These are phyloP conservation scores for Colletotrichum viniferum DNA, from an alignment of 2,329 filamentous ascomycete species.

Conservation along the genomic window DNA sequence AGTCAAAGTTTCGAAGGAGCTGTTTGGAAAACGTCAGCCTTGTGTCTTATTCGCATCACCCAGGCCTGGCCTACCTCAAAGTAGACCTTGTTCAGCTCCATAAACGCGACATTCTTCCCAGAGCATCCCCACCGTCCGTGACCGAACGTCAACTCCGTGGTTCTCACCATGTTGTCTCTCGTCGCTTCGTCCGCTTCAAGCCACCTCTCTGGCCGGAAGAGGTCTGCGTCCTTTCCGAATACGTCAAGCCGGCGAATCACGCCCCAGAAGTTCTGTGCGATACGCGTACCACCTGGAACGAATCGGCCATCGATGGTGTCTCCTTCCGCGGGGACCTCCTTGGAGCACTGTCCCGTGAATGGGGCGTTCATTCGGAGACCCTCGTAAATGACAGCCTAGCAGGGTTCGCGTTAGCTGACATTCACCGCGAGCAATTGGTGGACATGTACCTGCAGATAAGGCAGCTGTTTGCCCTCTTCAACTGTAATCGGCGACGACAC, in stretches of 20 bases:
- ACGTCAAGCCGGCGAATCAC: conserved; percentile 40
- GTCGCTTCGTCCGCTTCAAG: conserved; percentile 36
- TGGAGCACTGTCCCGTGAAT: conserved; percentile 29
- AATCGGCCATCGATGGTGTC: conserved; percentile 28
- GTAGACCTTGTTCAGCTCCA: conserved; percentile 48
- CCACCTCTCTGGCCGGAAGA: conserved; percentile 55
- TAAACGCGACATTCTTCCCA: conserved; percentile 44
- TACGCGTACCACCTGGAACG: conserved; percentile 33
- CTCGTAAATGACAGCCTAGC: conserved; percentile 47
- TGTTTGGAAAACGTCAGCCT: not conserved
- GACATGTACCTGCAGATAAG: conserved; percentile 45
- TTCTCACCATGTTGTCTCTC: conserved; percentile 25
- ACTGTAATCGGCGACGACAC: conserved; percentile 32
- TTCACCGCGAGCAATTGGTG: not conserved
- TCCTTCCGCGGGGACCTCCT: conserved; percentile 30
- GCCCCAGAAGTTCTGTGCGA: conserved; percentile 41
- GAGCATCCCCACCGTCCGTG: conserved; percentile 32
- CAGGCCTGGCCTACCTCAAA: conserved; percentile 39
- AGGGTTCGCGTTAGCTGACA: conserved; percentile 29
- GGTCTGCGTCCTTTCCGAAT: conserved; percentile 42
- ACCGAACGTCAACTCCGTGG: conserved; percentile 40
- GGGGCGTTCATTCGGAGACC: conserved; percentile 44
- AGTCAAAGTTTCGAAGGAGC: conserved; percentile 31
- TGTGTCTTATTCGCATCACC: too few species aligned
- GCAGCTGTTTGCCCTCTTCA: conserved; percentile 32